Evolutionary conservation across 176 grass and related monocot species (phyloP).

Genomic region (Ampelocalamus luodianensis): DNA sequence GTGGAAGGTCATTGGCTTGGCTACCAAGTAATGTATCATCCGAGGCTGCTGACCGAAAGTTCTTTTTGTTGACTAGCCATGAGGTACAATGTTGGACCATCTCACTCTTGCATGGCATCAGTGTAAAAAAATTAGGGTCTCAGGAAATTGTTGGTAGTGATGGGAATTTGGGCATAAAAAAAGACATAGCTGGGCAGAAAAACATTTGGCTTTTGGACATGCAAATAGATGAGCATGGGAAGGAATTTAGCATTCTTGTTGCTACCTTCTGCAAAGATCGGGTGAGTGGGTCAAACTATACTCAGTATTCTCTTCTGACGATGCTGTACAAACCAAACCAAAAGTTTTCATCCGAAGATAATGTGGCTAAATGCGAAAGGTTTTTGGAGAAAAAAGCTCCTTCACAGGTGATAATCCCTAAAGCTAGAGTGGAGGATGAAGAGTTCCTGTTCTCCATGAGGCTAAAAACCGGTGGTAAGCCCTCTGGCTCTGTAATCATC

Average conservation of each 20-base stretch:
- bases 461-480: constrained; percentile 85
- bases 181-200: constrained; percentile 96
- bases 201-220: constrained; percentile 99
- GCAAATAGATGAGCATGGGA: constrained; percentile 80
- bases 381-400: constrained; percentile 98
- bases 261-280: constrained; percentile 99
- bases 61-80: constrained; percentile 80
- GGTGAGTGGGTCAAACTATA: constrained; percentile 92
- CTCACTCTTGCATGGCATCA: constrained; percentile 51
- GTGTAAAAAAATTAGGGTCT: constrained; percentile 64
- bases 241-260: constrained; percentile 88
- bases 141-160: constrained; percentile 85
- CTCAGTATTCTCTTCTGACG: constrained; percentile 89
- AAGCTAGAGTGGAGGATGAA: constrained; percentile 89
- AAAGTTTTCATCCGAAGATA: constrained; percentile 58
- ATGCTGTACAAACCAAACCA: constrained; percentile 79
- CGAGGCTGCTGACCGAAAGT: constrained; percentile 55
- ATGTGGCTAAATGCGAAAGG: constrained; percentile 57
- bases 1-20: constrained; percentile 79
- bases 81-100: constrained; percentile 89
- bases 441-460: constrained; percentile 80
- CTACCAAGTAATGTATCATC: constrained; percentile 56
- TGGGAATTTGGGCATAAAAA: constrained; percentile 88
- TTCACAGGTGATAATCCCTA: constrained; percentile 91
- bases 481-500: constrained; percentile 88